These are phyloP conservation scores for Penicillium longicatenatum DNA, from an alignment of 495 filamentous ascomycete species.

Conservation along the genomic window DNA sequence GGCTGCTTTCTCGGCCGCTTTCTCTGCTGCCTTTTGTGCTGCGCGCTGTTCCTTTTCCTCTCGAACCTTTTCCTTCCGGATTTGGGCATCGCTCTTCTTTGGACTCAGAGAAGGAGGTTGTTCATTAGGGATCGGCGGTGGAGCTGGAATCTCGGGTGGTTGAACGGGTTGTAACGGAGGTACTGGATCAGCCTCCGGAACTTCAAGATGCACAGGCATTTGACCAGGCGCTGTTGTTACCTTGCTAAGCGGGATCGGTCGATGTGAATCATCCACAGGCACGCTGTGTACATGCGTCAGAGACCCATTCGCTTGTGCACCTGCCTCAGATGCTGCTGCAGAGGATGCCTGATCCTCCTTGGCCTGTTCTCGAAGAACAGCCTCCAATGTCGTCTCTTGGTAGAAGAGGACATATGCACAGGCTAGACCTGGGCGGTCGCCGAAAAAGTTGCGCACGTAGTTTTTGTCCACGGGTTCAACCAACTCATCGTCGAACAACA, in stretches of 20 bases:
- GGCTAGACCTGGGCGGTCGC: conserved; percentile 84
- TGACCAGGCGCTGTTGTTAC: conserved; percentile 60
- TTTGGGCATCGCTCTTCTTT: conserved; percentile 49
- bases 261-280: conserved; percentile 49
- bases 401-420: conserved; percentile 98
- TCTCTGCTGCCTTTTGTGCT: conserved; percentile 60
- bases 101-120: conserved; percentile 31
- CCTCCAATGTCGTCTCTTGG: conserved; percentile 92
- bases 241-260: conserved; percentile 57
- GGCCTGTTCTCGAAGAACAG: conserved; percentile 78
- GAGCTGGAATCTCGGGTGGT: conserved; percentile 26
- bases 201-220: conserved; percentile 39
- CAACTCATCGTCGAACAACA: conserved; percentile 97
- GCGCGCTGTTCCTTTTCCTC: conserved; percentile 68
- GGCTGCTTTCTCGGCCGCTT: conserved; percentile 36
- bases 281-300: conserved; percentile 48
- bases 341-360: conserved; percentile 69
- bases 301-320: conserved; percentile 32
- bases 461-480: conserved; percentile 96
- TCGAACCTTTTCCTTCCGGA: conserved; percentile 48
- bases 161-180: conserved; percentile 18
- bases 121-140: conserved; percentile 44
- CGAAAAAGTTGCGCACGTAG: conserved; percentile 98
- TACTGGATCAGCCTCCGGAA: conserved; percentile 26
- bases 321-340: conserved; percentile 46